Conservation (phyloP, 495 filamentous ascomycete genomes). For the Penicillium verhagenii region DNA sequence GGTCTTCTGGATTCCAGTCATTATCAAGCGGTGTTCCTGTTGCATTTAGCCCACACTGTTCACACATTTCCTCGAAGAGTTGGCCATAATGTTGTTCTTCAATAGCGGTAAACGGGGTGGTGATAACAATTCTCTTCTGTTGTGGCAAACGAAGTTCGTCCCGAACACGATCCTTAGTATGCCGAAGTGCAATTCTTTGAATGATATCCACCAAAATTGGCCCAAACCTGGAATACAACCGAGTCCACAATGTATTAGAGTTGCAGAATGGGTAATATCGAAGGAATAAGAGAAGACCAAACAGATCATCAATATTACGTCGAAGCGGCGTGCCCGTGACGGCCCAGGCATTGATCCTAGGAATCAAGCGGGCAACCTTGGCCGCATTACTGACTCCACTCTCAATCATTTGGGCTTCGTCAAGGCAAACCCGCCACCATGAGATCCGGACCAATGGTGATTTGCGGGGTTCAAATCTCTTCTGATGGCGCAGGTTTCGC, state of each 20-base stretch:
- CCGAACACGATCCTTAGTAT: constrained; percentile 78
- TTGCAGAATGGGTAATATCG: constrained; percentile 71
- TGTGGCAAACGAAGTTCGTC: constrained; percentile 64
- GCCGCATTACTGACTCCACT: constrained; percentile 82
- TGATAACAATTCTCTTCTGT: constrained; percentile 84
- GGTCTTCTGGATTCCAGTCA: constrained; percentile 63
- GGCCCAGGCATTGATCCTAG: constrained; percentile 83
- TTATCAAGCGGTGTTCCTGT: constrained; percentile 59
- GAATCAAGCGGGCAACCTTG: constrained; percentile 72
- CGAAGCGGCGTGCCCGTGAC: constrained; percentile 90
- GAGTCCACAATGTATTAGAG: constrained; percentile 62
- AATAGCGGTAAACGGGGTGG: constrained; percentile 79
- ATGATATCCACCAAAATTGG: constrained; percentile 65
- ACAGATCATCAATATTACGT: constrained; percentile 66
- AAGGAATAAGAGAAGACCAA: constrained; percentile 77
- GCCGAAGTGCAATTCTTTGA: constrained; percentile 67
- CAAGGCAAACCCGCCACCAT: constrained; percentile 93
- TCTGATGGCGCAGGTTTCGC: constrained; percentile 63
- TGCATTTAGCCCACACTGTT: constrained; percentile 60
- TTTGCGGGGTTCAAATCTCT: constrained; percentile 62
- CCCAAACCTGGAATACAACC: constrained; percentile 57
- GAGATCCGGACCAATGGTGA: constrained; percentile 75
- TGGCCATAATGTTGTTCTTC: constrained; percentile 84
- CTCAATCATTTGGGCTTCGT: constrained; percentile 96
- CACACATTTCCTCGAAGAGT: constrained; percentile 70